phyloP scores from a whole-genome alignment of 2,329 filamentous ascomycete genomes.

The Emmonsiellopsis sp. region DNA sequence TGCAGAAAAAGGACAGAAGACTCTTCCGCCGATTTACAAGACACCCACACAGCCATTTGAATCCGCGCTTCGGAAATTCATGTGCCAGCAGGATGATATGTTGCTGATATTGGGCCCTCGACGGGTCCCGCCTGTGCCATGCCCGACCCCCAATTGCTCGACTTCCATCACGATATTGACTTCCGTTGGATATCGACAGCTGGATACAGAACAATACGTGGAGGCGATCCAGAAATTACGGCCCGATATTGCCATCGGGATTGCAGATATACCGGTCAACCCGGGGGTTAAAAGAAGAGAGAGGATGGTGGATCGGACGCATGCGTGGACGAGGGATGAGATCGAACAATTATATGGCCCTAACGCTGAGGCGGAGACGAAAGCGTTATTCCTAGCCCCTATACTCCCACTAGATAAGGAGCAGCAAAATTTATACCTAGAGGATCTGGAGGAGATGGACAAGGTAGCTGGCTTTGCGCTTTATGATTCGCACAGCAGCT shows the following conservation, averaged over 20 bases:
- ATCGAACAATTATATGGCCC: constrained; percentile 38
- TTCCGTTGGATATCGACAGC: constrained; percentile 69
- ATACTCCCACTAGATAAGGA: constrained; percentile 66
- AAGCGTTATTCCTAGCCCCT: constrained; percentile 52
- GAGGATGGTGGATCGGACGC: constrained; percentile 79
- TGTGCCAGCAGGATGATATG: constrained; percentile 55
- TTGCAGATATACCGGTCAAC: constrained; percentile 60
- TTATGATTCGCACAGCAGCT: constrained; percentile 62
- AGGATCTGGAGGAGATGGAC: constrained; percentile 55
- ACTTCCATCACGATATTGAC: constrained; percentile 69
- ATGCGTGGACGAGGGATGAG: constrained; percentile 67
- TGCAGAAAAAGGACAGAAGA: constrained; percentile 47
- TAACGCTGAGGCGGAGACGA: constrained; percentile 20
- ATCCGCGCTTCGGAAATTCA: constrained; percentile 65
- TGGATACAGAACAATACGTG: constrained; percentile 61
- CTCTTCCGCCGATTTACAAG: constrained; percentile 45
- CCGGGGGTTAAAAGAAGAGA: constrained; percentile 60
- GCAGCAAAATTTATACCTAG: constrained; percentile 71
- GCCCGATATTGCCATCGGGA: constrained; percentile 70
- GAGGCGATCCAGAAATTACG: constrained; percentile 53
- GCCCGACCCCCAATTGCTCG: constrained; percentile 59
- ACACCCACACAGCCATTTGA: constrained; percentile 33
- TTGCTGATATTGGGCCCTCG: constrained; percentile 68
- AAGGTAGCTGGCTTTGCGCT: constrained; percentile 62
- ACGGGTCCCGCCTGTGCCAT: constrained; percentile 63